These are phyloP conservation scores for Bacterosira constricta DNA, from an alignment of 108 stramenopile genomes.

Conservation along the genomic window DNA sequence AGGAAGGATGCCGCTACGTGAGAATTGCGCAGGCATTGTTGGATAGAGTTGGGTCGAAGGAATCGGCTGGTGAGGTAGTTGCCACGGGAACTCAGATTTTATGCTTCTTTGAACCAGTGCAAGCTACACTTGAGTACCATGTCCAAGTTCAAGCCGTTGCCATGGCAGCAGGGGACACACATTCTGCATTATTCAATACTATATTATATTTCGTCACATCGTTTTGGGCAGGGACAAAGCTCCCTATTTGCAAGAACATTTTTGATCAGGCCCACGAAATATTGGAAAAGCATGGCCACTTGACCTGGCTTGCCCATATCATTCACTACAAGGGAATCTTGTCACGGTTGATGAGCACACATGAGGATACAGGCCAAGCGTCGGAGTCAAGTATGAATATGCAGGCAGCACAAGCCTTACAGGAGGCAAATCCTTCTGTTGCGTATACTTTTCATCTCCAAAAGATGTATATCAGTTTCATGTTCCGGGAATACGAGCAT, in stretches of 20 bases:
- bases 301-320: neutral
- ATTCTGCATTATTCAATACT: neutral
- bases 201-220: neutral
- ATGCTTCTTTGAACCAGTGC: slow-evolving; percentile 3
- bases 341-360: neutral
- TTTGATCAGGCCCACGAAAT: neutral
- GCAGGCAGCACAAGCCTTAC: neutral
- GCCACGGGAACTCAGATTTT: neutral
- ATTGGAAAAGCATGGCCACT: slow-evolving; percentile 4
- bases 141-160: slow-evolving; percentile 2
- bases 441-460: neutral
- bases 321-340: neutral
- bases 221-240: slow-evolving; percentile 4
- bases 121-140: neutral
- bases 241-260: neutral
- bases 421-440: neutral
- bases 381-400: neutral
- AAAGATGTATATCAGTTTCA: slow-evolving; percentile 5
- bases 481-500: slow-evolving; percentile 7
- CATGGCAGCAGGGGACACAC: slow-evolving; percentile 18
- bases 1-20: slow-evolving; percentile 11
- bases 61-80: slow-evolving; percentile 8
- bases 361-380: neutral
- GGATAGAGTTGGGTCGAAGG: neutral
- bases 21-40: slow-evolving; percentile 7